Percentiles rank a stretch among this genome's conserved stretches.
These are phyloP conservation scores for Adansonia rubrostipa DNA, from an alignment of 441 rosid species.

Conservation along the genomic window DNA sequence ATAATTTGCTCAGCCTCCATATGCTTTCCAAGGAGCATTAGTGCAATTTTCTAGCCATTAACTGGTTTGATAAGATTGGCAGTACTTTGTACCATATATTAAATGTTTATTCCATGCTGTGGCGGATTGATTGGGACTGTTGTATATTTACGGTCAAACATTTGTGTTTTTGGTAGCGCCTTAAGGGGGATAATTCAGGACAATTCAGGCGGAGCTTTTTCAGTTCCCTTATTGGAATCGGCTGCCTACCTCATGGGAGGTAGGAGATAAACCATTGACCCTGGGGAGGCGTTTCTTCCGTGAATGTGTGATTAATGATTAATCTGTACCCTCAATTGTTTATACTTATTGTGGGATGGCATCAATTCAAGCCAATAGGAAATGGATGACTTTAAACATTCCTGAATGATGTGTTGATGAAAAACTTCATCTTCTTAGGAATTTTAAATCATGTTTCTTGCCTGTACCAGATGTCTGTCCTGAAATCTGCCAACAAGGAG, in stretches of 20 bases:
- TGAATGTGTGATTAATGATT: constrained; percentile 26
- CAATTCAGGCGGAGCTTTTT: constrained; percentile 45
- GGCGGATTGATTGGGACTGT: constrained; percentile 24
- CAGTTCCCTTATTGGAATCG: constrained; percentile 42
- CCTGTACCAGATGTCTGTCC: constrained; percentile 74
- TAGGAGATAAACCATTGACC: constrained; percentile 41
- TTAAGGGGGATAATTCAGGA: constrained; percentile 42
- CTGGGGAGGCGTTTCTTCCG: constrained; percentile 33
- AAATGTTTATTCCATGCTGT: constrained; percentile 14
- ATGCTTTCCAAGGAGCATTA: neutral
- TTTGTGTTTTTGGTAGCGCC: constrained; percentile 44
- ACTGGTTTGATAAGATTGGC: neutral
- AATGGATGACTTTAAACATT: neutral
- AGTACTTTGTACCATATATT: neutral
- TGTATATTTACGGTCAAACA: constrained; percentile 32
- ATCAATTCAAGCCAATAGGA: neutral
- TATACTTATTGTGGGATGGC: neutral
- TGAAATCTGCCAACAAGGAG: constrained; percentile 87
- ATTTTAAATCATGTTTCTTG: constrained; percentile 19
- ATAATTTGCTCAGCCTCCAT: neutral
- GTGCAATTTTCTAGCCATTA: neutral
- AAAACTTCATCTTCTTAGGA: neutral
- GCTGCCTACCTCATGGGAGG: constrained; percentile 58
- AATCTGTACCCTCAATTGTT: neutral
- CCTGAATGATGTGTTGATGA: neutral